phyloP scores from a whole-genome alignment of 371 early-diverging fungal genomes.

The Aphelidium insulamus region DNA sequence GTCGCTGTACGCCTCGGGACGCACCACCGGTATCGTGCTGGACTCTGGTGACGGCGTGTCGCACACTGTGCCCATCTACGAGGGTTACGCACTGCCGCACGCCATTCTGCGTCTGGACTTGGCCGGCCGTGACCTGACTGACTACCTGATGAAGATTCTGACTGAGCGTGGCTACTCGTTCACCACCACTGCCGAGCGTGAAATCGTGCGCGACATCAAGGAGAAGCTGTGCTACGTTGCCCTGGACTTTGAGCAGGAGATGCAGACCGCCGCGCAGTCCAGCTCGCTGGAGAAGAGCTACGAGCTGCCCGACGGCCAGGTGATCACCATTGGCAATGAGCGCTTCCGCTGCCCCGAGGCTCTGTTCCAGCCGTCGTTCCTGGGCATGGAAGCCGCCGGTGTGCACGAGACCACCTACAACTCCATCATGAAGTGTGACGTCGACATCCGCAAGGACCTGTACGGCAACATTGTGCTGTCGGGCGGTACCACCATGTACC shows the following conservation, averaged over 20 bases:
- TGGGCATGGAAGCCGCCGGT: constrained; percentile 77
- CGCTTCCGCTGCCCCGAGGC: constrained; percentile 98
- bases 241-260: constrained; percentile 94
- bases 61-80: constrained; percentile 99
- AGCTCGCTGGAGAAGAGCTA: constrained; percentile 89
- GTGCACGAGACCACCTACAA: constrained; percentile 89
- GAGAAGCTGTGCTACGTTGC: constrained; percentile 99
- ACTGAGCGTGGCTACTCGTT: constrained; percentile 98
- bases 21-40: constrained; percentile 99
- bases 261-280: constrained; percentile 81
- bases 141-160: constrained; percentile 88
- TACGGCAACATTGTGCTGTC: constrained; percentile 89
- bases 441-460: constrained; percentile 93
- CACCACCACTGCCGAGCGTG: constrained; percentile 98
- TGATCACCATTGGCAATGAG: constrained; percentile 94
- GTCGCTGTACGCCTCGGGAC: constrained; percentile 94
- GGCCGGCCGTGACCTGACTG: constrained; percentile 95
- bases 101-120: constrained; percentile 96
- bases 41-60: constrained; percentile 99
- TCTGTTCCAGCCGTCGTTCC: constrained; percentile 92
- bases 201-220: constrained; percentile 99
- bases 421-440: constrained; percentile 94
- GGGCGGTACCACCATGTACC: constrained; percentile 86
- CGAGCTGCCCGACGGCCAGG: constrained; percentile 98
- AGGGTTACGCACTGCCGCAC: constrained; percentile 97